These are phyloP conservation scores for Hericium rajendrae DNA, from an alignment of 768 basidiomycete genomes.

Conservation along the genomic window DNA sequence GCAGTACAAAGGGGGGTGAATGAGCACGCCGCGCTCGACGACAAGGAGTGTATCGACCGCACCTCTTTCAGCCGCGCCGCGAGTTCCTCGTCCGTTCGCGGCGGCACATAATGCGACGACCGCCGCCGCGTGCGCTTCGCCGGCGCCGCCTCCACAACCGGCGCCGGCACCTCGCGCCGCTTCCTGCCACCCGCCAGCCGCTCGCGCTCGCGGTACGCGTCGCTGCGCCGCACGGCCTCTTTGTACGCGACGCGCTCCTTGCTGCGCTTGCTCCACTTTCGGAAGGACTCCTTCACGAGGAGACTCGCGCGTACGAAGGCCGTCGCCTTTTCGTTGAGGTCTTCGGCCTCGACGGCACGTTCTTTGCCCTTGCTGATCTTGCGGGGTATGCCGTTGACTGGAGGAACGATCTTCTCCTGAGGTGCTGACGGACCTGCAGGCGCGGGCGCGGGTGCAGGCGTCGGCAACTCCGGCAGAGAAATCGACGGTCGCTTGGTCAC, in stretches of 20 bases:
- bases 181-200: conserved; percentile 23
- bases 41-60: conserved; percentile 9
- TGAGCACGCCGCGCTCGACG: background rate
- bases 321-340: conserved; percentile 2
- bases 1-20: background rate
- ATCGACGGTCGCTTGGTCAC: conserved; percentile 1
- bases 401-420: background rate
- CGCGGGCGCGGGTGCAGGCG: background rate
- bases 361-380: conserved; percentile 8
- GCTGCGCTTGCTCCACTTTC: conserved; percentile 6
- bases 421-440: background rate
- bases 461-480: background rate
- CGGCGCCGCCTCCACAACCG: conserved; percentile 14
- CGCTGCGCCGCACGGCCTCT: conserved; percentile 52
- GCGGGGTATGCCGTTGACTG: conserved; percentile 3
- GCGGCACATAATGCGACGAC: conserved; percentile 38
- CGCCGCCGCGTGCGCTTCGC: conserved; percentile 27
- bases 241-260: conserved; percentile 7
- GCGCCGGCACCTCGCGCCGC: conserved; percentile 15
- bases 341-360: background rate
- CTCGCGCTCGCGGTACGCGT: conserved; percentile 47
- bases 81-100: conserved; percentile 55
- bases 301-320: conserved; percentile 2
- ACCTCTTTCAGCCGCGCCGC: conserved; percentile 64
- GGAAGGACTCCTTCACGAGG: conserved; percentile 2